Conservation (phyloP, 768 basidiomycete species). For the Boletus rex-veris region DNA sequence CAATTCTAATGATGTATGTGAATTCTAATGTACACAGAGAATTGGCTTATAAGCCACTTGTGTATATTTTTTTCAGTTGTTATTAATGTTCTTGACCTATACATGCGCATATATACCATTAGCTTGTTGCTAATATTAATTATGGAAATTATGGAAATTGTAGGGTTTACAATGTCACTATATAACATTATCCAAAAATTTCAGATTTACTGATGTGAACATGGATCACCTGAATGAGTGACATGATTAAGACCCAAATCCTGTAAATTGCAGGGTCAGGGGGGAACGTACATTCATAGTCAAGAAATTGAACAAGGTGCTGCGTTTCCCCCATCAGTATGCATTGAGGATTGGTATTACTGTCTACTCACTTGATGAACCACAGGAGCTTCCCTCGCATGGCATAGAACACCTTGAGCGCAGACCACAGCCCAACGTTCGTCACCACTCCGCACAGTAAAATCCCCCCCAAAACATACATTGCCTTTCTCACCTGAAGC, state of each 20-base stretch:
- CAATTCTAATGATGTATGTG: too few species aligned
- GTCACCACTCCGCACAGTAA: slow-evolving; percentile 52
- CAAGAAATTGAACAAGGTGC: slow-evolving; percentile 65
- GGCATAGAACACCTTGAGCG: slow-evolving; percentile 70
- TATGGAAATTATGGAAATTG: too few species aligned
- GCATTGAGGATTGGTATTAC: too few species aligned
- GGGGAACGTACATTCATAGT: slow-evolving; percentile 58
- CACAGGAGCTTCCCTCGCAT: slow-evolving; percentile 75
- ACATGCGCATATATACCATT: too few species aligned
- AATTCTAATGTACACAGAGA: too few species aligned
- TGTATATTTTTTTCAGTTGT: too few species aligned
- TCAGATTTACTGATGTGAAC: too few species aligned
- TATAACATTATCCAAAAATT: too few species aligned
- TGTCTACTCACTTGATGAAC: slow-evolving; percentile 70
- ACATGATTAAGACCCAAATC: not conserved
- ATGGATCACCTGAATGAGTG: slow-evolving; percentile 57
- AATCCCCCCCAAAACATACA: slow-evolving; percentile 65
- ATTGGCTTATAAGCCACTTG: too few species aligned
- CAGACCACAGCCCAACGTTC: slow-evolving; percentile 35
- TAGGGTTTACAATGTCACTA: too few species aligned
- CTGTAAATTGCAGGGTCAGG: not conserved
- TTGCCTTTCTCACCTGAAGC: slow-evolving; percentile 70
- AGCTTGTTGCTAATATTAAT: too few species aligned
- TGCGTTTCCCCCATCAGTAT: slow-evolving; percentile 24
- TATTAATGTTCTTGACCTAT: too few species aligned